Conservation (phyloP, 202 grass and related monocot species). For the Carex arenaria region DNA sequence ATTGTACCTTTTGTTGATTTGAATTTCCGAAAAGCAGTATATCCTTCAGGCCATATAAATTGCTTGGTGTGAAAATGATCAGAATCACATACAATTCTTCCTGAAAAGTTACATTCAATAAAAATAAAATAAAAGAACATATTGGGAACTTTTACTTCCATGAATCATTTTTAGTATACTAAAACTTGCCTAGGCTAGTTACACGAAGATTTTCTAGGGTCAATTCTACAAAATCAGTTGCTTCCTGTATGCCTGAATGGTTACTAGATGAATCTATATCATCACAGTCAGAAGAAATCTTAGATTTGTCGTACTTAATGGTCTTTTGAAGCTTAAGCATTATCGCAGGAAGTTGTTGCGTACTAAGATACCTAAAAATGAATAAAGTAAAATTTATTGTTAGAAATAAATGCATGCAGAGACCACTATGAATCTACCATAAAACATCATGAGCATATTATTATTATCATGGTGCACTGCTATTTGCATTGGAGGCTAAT, state of each 20-base stretch:
- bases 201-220: conserved; percentile 79
- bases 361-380: conserved; percentile 64
- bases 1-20: conserved; percentile 62
- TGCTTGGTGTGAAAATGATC: conserved; percentile 97
- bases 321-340: conserved; percentile 78
- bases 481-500: not conserved
- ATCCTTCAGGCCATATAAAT: conserved; percentile 96
- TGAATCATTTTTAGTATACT: conserved; percentile 15
- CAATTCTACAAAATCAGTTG: conserved; percentile 46
- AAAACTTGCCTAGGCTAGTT: conserved; percentile 70
- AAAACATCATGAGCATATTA: not conserved
- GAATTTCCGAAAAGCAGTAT: conserved; percentile 89
- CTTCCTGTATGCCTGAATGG: conserved; percentile 49
- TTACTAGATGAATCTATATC: conserved; percentile 47
- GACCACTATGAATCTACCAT: not conserved
- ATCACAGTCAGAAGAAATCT: conserved; percentile 43
- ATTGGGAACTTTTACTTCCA: not conserved
- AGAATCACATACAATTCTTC: conserved; percentile 84
- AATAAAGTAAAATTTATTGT: conserved; percentile 6
- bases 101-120: conserved; percentile 41
- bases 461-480: too few relatives aligned
- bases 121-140: conserved; percentile 1
- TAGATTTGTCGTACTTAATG: conserved; percentile 39
- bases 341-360: conserved; percentile 78
- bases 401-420: not conserved